Evolutionary conservation across 345 rosid species (phyloP).

Genomic region (Erucastrum elatum): DNA sequence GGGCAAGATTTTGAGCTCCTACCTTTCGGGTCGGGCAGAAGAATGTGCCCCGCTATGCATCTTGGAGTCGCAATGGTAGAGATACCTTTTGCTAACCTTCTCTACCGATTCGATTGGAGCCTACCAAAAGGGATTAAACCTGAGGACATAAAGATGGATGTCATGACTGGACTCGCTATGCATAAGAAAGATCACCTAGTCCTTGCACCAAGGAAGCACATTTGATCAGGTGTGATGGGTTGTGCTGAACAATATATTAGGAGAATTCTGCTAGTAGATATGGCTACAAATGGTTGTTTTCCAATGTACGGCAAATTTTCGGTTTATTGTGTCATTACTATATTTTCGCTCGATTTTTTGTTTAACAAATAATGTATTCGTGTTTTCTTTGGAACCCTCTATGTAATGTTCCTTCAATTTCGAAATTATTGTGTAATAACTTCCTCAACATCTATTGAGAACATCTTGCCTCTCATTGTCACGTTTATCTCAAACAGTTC

Average conservation of each 20-base stretch:
- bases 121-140: constrained; percentile 30
- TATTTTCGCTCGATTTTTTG: not conserved
- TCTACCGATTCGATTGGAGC: constrained; percentile 35
- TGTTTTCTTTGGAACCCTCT: not conserved
- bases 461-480: not conserved
- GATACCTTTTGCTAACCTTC: constrained; percentile 39
- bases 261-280: constrained; percentile 1
- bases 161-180: constrained; percentile 42
- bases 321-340: not conserved
- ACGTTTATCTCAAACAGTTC: too few species aligned
- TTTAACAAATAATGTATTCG: constrained; percentile 12
- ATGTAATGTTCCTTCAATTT: not conserved
- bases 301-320: not conserved
- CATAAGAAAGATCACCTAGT: constrained; percentile 39
- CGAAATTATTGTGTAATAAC: not conserved
- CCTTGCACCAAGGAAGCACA: constrained; percentile 22
- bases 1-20: constrained; percentile 39
- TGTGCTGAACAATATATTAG: not conserved
- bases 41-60: constrained; percentile 42
- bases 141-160: constrained; percentile 40
- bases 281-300: not conserved
- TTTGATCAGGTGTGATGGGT: constrained; percentile 4
- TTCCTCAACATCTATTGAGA: not conserved
- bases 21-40: constrained; percentile 33
- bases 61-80: constrained; percentile 37